These are phyloP conservation scores for Boletus mariae DNA, from an alignment of 1,284 basidiomycete species.

Conservation along the genomic window DNA sequence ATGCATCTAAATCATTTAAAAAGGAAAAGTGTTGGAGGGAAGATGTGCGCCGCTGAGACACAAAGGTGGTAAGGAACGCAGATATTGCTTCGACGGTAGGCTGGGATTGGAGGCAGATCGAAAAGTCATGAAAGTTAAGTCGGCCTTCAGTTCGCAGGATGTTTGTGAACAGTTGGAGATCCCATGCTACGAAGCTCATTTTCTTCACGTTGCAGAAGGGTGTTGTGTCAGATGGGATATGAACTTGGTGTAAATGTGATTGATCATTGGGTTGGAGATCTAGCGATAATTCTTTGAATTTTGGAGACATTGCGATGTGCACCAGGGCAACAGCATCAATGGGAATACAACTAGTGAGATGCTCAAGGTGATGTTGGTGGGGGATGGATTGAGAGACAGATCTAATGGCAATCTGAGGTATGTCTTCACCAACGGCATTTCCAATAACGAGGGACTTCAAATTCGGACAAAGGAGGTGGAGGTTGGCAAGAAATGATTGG, in stretches of 20 bases:
- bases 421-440: neutral
- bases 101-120: no score
- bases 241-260: neutral
- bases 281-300: neutral
- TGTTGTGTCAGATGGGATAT: neutral
- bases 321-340: neutral
- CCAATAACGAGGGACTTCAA: neutral
- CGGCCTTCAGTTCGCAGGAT: neutral
- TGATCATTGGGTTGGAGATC: neutral
- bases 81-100: neutral
- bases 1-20: no score
- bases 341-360: neutral
- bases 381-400: neutral
- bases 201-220: neutral
- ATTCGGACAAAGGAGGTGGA: neutral
- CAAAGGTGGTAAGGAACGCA: neutral
- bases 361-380: neutral
- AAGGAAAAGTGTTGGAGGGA: neutral
- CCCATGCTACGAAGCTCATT: neutral
- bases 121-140: neutral
- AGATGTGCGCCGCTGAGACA: neutral
- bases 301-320: neutral
- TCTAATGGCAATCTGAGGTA: neutral
- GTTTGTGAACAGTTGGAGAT: neutral
- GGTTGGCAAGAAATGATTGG: conserved; percentile 3